Evolutionary conservation across 208 protist species (phyloP).

Genomic region (Crithidia bombi): DNA sequence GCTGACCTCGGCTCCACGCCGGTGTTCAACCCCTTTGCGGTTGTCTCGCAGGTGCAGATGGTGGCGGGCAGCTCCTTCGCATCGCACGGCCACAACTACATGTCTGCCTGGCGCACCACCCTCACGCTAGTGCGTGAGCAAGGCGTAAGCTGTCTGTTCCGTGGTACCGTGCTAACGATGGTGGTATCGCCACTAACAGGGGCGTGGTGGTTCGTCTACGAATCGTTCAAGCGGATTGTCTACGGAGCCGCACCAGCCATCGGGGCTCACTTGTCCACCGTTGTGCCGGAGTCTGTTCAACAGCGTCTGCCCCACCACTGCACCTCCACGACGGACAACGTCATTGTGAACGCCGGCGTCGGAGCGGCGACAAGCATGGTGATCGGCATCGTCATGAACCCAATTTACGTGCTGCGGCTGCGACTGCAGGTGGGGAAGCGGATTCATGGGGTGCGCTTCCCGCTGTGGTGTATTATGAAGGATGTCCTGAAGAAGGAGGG

Average conservation of each 20-base stretch:
- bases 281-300: conserved; percentile 31
- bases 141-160: conserved; percentile 64
- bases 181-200: conserved; percentile 72
- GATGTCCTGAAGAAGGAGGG: conserved; percentile 68
- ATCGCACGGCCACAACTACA: conserved; percentile 73
- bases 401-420: conserved; percentile 80
- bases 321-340: conserved; percentile 74
- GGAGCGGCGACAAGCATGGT: conserved; percentile 65
- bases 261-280: conserved; percentile 17
- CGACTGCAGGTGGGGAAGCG: conserved; percentile 66
- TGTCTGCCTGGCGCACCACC: conserved; percentile 65
- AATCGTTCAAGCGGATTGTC: conserved; percentile 62
- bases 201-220: conserved; percentile 86
- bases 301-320: conserved; percentile 44
- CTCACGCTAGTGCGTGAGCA: conserved; percentile 61
- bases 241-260: conserved; percentile 50
- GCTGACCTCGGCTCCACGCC: conserved; percentile 73
- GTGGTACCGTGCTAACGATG: conserved; percentile 76
- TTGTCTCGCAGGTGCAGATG: conserved; percentile 88
- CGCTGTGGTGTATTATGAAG: conserved; percentile 42
- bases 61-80: conserved; percentile 62
- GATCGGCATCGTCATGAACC: conserved; percentile 76
- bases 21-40: conserved; percentile 82
- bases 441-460: conserved; percentile 45
- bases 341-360: conserved; percentile 70